Evolutionary conservation across 2,329 filamentous ascomycete species (phyloP), one percentile per base, ranked within the genome.

Genomic region (Colletotrichum cuscutae): DNA sequence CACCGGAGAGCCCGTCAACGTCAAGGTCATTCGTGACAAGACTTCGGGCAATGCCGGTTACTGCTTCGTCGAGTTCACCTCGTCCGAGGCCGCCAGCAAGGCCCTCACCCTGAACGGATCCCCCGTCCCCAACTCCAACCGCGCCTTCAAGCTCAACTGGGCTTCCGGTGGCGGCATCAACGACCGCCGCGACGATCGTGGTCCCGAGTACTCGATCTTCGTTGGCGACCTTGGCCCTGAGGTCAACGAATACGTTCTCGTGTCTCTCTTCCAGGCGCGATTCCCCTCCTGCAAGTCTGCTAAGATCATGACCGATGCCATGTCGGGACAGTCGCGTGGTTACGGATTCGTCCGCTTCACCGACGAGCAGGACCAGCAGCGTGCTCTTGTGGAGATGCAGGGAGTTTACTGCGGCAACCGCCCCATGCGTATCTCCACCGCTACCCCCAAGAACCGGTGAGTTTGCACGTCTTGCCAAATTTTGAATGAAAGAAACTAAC

Each of bases 231-330:
- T 99, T 75, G 97, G 97, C 74, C 97, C 97, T 8, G 97, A 99
- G 85, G 97, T 99, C 78, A 99, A 98, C 84, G 97, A 99, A 86
- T 98, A 97, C 80, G 96, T 98, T 71, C 89, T 99, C 73, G 96
- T 98, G 66, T 97, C 95, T 30, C 92, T 99, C 63, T 99, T 99
- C 90, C 96, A 98, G 86, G 93, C 92, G 80, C 95, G 96, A 74
- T 99, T 97, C 88, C 93, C 94, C 0, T 97, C 95, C 9, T 98
- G 96, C 94, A 98, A 98, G 88, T 98, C 95, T 49, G 97, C 97
- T 80, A 99, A 99, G 90, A 99, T 99, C 85, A 99, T 99, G 97
- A 98, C 96, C 74, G 97, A 99, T 80, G 96, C 97, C 74, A 97
- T 98, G 85, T 97, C 94, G 76, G 97, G 97, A 78, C 96, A 98